Conservation (phyloP, 2,329 filamentous ascomycete species). For the Diplocarpon mali region DNA sequence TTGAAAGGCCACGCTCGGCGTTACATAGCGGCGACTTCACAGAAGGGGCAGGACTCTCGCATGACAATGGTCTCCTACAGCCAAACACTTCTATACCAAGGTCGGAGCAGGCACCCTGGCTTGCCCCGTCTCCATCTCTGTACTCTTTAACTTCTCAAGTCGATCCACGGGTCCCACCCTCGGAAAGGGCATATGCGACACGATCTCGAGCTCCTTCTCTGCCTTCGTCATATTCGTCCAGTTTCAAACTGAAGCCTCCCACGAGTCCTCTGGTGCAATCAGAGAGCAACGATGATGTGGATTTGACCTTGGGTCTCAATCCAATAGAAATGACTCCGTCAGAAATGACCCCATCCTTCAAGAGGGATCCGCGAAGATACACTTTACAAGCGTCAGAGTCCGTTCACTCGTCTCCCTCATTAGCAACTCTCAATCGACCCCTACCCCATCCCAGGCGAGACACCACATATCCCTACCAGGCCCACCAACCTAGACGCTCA, state of each 20-base stretch:
- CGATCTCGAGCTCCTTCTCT: slow-evolving; percentile 39
- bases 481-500: slow-evolving; percentile 68
- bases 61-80: slow-evolving; percentile 6
- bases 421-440: slow-evolving; percentile 34
- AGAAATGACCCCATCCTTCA: slow-evolving; percentile 32
- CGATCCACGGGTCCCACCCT: slow-evolving; percentile 25
- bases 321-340: slow-evolving; percentile 39
- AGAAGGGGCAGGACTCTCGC: slow-evolving; percentile 15
- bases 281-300: slow-evolving; percentile 69
- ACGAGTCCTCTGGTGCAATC: slow-evolving; percentile 89
- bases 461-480: slow-evolving; percentile 58
- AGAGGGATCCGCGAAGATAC: slow-evolving; percentile 46
- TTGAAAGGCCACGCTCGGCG: slow-evolving; percentile 73
- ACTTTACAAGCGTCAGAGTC: slow-evolving; percentile 53
- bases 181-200: slow-evolving; percentile 8
- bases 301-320: slow-evolving; percentile 45
- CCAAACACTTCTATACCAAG: slow-evolving; percentile 10
- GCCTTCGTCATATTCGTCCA: slow-evolving; percentile 64
- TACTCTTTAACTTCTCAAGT: slow-evolving; percentile 38
- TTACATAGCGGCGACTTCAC: slow-evolving; percentile 59
- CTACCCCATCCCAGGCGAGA: slow-evolving; percentile 44
- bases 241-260: slow-evolving; percentile 75
- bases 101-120: slow-evolving; percentile 31
- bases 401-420: slow-evolving; percentile 28
- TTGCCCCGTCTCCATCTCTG: slow-evolving; percentile 45